Percentiles rank a stretch among this genome's conserved stretches.
These are phyloP conservation scores for Phytophthora cactorum DNA, from an alignment of 352 stramenopile species.

Conservation along the genomic window DNA sequence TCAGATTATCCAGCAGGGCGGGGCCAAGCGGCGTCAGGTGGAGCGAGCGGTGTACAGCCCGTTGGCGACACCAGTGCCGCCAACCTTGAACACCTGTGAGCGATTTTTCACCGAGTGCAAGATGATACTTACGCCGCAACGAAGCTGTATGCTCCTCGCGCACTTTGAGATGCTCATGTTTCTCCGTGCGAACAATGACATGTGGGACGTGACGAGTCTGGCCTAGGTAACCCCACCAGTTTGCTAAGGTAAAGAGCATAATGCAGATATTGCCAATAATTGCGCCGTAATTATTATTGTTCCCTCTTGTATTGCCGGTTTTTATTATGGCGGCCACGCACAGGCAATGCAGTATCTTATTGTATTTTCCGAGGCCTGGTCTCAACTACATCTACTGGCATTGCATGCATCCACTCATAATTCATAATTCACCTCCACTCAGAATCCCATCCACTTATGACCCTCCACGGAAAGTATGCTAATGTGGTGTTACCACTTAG, in stretches of 20 bases:
- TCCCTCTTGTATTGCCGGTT: neutral
- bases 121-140: neutral
- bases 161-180: neutral
- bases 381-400: too few species aligned
- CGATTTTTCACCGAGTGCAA: neutral
- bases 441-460: too few species aligned
- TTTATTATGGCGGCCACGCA: neutral
- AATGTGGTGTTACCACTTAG: too few species aligned
- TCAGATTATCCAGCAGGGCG: neutral
- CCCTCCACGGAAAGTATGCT: too few species aligned
- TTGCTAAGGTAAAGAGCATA: neutral
- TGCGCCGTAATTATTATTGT: too few species aligned
- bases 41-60: neutral
- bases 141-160: neutral
- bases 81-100: neutral
- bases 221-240: neutral
- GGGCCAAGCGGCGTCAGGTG: neutral
- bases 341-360: neutral
- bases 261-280: neutral
- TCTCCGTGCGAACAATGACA: neutral
- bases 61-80: neutral
- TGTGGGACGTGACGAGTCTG: neutral
- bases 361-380: slow-evolving; percentile 2
- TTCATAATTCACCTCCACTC: too few species aligned
- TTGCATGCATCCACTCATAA: too few species aligned